phyloP scores from a whole-genome alignment of 257 asterid species.

The Cinchona pubescens region DNA sequence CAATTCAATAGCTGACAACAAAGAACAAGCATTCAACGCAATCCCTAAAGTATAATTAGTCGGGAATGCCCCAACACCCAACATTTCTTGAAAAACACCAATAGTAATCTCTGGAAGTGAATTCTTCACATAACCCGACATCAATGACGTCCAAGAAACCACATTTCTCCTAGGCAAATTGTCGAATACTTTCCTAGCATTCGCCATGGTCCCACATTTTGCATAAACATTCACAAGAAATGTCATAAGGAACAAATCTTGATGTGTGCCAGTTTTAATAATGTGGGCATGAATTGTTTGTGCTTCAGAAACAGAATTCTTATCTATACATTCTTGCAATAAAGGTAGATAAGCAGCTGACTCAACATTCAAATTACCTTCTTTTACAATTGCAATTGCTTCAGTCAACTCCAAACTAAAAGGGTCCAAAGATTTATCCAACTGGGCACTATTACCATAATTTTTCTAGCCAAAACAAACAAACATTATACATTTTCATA shows the following conservation, averaged over 20 bases:
- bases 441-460: constrained; percentile 29
- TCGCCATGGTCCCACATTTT: constrained; percentile 56
- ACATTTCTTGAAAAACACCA: constrained; percentile 59
- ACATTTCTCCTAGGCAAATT: constrained; percentile 61
- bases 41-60: constrained; percentile 66
- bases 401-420: constrained; percentile 45
- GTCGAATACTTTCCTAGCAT: constrained; percentile 65
- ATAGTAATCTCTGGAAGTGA: constrained; percentile 58
- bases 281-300: constrained; percentile 64
- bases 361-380: constrained; percentile 42
- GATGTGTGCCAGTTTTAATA: constrained; percentile 52
- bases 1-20: constrained; percentile 45
- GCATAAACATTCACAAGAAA: constrained; percentile 70
- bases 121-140: constrained; percentile 64
- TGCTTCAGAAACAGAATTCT: constrained; percentile 41
- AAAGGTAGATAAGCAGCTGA: constrained; percentile 60
- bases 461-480: constrained; percentile 36
- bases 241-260: constrained; percentile 68
- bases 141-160: constrained; percentile 83
- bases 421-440: constrained; percentile 41
- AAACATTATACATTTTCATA: constrained; percentile 1
- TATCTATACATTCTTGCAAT: constrained; percentile 61
- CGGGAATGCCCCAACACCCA: constrained; percentile 63
- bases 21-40: constrained; percentile 62
- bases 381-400: constrained; percentile 33